Conservation (phyloP, 2,329 filamentous ascomycete genomes). For the Arthroderma sp. region DNA sequence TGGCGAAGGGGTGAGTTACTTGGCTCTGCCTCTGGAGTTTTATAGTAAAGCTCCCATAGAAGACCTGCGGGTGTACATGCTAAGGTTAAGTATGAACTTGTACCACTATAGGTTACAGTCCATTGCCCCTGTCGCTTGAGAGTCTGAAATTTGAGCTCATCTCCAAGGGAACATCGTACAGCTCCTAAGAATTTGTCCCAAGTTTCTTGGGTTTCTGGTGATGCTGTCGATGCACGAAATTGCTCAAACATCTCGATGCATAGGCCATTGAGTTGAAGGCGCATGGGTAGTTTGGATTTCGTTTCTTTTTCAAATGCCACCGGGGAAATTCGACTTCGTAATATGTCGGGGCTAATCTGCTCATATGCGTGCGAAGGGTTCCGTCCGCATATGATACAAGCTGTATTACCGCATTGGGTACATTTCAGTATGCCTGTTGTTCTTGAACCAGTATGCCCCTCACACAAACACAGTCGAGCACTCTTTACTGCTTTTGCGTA, state of each 20-base stretch:
- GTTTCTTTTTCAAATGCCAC: slow-evolving; percentile 33
- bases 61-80: slow-evolving; percentile 18
- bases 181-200: slow-evolving; percentile 8
- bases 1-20: slow-evolving; percentile 29
- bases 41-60: slow-evolving; percentile 39
- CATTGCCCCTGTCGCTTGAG: slow-evolving; percentile 26
- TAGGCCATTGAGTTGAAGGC: slow-evolving; percentile 24
- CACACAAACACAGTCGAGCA: slow-evolving; percentile 44
- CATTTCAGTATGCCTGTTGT: slow-evolving; percentile 35
- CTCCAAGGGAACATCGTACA: slow-evolving; percentile 17
- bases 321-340: slow-evolving; percentile 28
- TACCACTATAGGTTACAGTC: slow-evolving; percentile 31
- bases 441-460: slow-evolving; percentile 33
- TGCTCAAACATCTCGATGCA: slow-evolving; percentile 14
- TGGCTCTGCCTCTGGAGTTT: slow-evolving; percentile 25
- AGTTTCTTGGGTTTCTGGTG: not conserved
- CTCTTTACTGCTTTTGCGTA: slow-evolving; percentile 20
- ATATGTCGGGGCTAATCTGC: slow-evolving; percentile 13
- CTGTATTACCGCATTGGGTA: slow-evolving; percentile 40
- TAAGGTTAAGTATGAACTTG: slow-evolving; percentile 28
- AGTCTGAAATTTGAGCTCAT: slow-evolving; percentile 21
- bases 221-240: slow-evolving; percentile 5
- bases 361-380: slow-evolving; percentile 41
- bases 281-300: slow-evolving; percentile 30
- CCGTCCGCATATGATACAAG: slow-evolving; percentile 40